Conservation (phyloP, 371 early-diverging fungal species). For the Mortierella sp. region DNA sequence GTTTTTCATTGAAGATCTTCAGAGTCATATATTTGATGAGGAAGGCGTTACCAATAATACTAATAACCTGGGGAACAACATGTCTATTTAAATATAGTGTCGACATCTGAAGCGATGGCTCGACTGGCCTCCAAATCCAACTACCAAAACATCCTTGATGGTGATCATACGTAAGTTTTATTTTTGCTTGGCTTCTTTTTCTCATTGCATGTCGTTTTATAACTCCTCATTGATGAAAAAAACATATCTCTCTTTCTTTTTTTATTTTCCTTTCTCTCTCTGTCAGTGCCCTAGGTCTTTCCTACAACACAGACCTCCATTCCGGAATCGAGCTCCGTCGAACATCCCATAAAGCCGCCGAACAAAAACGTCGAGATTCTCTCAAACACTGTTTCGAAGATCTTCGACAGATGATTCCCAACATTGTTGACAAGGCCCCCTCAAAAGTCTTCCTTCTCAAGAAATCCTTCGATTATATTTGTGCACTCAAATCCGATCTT, state of each 20-base stretch:
- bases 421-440: conserved; percentile 72
- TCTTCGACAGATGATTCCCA: conserved; percentile 76
- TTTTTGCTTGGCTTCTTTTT: neutral
- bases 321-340: conserved; percentile 80
- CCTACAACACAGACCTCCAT: conserved; percentile 75
- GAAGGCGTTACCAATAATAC: too few relatives aligned
- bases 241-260: neutral
- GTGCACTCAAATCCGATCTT: conserved; percentile 60
- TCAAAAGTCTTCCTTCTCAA: conserved; percentile 71
- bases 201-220: neutral
- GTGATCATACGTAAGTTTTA: conserved; percentile 74
- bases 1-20: too few relatives aligned
- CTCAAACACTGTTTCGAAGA: conserved; percentile 89
- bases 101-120: conserved; percentile 48
- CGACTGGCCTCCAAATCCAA: conserved; percentile 83
- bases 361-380: conserved; percentile 93
- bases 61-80: too few relatives aligned
- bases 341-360: conserved; percentile 91
- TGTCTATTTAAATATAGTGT: conserved; percentile 17
- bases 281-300: conserved; percentile 69
- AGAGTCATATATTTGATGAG: too few relatives aligned
- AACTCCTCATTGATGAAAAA: too few relatives aligned
- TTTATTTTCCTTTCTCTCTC: neutral
- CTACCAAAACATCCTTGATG: conserved; percentile 86
- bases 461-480: conserved; percentile 69